phyloP scores from a whole-genome alignment of 2,329 filamentous ascomycete species.

The Colletotrichum lindemuthianum region DNA sequence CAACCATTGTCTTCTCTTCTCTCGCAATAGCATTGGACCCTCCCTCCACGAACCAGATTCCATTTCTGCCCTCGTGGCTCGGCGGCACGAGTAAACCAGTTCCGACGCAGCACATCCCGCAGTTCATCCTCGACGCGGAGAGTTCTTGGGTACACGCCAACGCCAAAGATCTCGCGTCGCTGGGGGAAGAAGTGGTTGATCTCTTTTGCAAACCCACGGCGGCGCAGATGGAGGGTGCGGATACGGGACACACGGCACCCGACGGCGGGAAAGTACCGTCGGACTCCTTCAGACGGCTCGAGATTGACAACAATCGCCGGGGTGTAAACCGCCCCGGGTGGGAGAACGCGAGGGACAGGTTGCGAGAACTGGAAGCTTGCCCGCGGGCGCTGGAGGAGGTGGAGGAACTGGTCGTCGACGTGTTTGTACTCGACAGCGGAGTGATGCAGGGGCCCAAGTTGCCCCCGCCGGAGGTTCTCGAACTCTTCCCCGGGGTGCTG shows the following conservation, averaged over 20 bases:
- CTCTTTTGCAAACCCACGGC: no score
- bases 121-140: conserved; percentile 13
- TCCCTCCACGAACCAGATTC: neutral
- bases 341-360: neutral
- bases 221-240: neutral
- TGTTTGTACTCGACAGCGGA: neutral
- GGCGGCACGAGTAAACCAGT: neutral
- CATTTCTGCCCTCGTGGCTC: conserved; percentile 6
- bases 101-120: neutral
- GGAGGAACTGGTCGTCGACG: neutral
- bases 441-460: neutral
- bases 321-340: neutral
- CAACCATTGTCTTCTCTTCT: neutral
- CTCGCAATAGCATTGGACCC: conserved; percentile 9
- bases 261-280: rapidly evolving
- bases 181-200: neutral
- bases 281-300: conserved; percentile 1
- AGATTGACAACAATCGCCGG: neutral
- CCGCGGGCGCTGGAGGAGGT: neutral
- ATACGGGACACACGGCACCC: neutral
- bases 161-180: neutral
- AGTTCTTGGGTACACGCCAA: neutral
- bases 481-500: neutral
- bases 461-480: neutral
- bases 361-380: conserved; percentile 1